These are phyloP conservation scores for Barbatosphaeria neglecta DNA, from an alignment of 495 filamentous ascomycete genomes.

Conservation along the genomic window DNA sequence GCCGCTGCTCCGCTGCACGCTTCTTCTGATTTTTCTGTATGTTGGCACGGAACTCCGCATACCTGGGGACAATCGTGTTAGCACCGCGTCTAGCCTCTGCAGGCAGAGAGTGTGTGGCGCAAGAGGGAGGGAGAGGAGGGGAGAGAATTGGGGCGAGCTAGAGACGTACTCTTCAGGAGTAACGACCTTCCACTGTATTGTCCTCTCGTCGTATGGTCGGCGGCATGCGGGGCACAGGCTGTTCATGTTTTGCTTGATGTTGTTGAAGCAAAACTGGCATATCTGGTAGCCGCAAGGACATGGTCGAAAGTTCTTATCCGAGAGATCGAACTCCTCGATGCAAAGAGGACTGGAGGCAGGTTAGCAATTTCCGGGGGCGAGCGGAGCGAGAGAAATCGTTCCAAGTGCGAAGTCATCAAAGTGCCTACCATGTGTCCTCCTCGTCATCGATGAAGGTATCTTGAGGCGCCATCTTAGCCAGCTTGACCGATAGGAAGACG, in stretches of 20 bases:
- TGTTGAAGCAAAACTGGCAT: constrained; percentile 99
- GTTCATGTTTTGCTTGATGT: constrained; percentile 92
- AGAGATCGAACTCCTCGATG: constrained; percentile 97
- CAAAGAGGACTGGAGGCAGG: constrained; percentile 67
- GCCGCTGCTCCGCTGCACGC: constrained; percentile 68
- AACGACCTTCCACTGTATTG: constrained; percentile 88
- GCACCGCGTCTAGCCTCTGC: background rate
- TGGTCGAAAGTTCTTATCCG: constrained; percentile 91
- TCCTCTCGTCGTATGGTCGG: constrained; percentile 87
- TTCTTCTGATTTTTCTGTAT: constrained; percentile 83
- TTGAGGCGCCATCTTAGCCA: constrained; percentile 58
- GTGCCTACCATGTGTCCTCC: constrained; percentile 74
- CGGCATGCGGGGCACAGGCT: constrained; percentile 93
- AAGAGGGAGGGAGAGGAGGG: background rate
- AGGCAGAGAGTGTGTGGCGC: background rate
- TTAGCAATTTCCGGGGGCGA: constrained; percentile 6
- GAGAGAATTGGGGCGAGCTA: background rate
- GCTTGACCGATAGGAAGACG: background rate
- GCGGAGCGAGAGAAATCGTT: background rate
- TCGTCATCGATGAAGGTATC: constrained; percentile 97
- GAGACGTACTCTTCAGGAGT: constrained; percentile 77
- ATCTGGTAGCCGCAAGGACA: constrained; percentile 99
- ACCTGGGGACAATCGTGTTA: constrained; percentile 22
- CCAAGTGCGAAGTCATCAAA: background rate
- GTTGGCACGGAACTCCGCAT: constrained; percentile 66